Evolutionary conservation across 2,329 filamentous ascomycete species (phyloP).

Genomic region (Alternaria postmessia): DNA sequence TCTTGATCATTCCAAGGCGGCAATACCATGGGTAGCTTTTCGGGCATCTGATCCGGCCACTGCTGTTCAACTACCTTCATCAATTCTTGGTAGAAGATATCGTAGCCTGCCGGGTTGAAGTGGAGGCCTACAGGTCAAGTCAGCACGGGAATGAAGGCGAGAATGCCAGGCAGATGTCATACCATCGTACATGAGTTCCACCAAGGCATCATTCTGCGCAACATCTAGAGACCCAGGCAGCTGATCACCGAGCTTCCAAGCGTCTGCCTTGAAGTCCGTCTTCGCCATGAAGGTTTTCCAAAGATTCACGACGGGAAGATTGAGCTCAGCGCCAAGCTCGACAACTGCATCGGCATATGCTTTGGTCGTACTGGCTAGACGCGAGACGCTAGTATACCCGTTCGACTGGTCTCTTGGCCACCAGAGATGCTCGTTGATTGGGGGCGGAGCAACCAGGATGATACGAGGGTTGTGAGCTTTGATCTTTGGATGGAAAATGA

Average conservation of each 20-base stretch:
- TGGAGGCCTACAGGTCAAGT: slow-evolving; percentile 60
- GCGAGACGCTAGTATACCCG: slow-evolving; percentile 50
- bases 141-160: slow-evolving; percentile 9
- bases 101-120: slow-evolving; percentile 64
- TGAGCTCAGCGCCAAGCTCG: slow-evolving; percentile 64
- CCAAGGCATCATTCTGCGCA: slow-evolving; percentile 64
- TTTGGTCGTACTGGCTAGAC: slow-evolving; percentile 68
- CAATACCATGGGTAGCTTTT: slow-evolving; percentile 61
- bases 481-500: slow-evolving; percentile 76
- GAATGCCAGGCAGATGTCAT: slow-evolving; percentile 24
- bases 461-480: slow-evolving; percentile 74
- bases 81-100: slow-evolving; percentile 63
- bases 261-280: slow-evolving; percentile 58
- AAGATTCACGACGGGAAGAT: slow-evolving; percentile 76
- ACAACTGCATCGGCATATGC: slow-evolving; percentile 72
- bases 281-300: slow-evolving; percentile 79
- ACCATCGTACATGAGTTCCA: slow-evolving; percentile 65
- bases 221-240: slow-evolving; percentile 66
- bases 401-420: slow-evolving; percentile 56
- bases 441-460: slow-evolving; percentile 82
- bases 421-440: slow-evolving; percentile 78
- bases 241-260: slow-evolving; percentile 53
- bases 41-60: slow-evolving; percentile 65
- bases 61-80: slow-evolving; percentile 59
- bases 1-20: slow-evolving; percentile 61